A percentile compares a stretch with the other conserved stretches of the same genome.
Conservation (phyloP, 2,329 filamentous ascomycete species). For the Xylariales sp. region DNA sequence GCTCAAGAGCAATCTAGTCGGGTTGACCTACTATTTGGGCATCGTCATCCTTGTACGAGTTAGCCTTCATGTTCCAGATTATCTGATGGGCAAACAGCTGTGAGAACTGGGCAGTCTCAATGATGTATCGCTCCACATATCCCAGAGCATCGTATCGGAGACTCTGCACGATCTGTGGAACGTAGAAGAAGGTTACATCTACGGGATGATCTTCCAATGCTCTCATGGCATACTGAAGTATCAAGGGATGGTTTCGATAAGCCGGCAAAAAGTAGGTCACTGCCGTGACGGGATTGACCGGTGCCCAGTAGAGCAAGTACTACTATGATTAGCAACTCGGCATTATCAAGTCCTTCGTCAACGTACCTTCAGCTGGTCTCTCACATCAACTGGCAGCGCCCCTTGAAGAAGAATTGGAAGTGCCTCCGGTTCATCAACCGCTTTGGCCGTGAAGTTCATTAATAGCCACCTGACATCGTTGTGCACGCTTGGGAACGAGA, state of each 20-base stretch:
- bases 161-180: conserved; percentile 95
- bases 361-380: conserved; percentile 74
- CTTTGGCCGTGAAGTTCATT: conserved; percentile 78
- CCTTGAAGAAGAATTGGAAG: conserved; percentile 77
- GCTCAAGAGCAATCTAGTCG: background rate
- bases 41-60: conserved; percentile 96
- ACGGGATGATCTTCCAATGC: conserved; percentile 89
- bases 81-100: conserved; percentile 98
- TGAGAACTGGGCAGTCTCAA: conserved; percentile 96
- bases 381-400: conserved; percentile 71
- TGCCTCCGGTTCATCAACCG: conserved; percentile 74
- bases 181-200: conserved; percentile 98
- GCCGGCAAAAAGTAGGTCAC: conserved; percentile 89
- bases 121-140: conserved; percentile 93
- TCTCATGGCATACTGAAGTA: conserved; percentile 95
- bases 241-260: conserved; percentile 85
- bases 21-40: conserved; percentile 63
- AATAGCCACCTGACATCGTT: conserved; percentile 76
- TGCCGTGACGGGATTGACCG: conserved; percentile 88
- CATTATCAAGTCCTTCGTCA: background rate
- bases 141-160: conserved; percentile 88
- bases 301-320: conserved; percentile 89
- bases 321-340: conserved; percentile 33
- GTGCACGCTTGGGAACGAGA: conserved; percentile 67
- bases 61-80: conserved; percentile 99